phyloP scores from a whole-genome alignment of 2,329 filamentous ascomycete species.

The Neurospora crassa region DNA sequence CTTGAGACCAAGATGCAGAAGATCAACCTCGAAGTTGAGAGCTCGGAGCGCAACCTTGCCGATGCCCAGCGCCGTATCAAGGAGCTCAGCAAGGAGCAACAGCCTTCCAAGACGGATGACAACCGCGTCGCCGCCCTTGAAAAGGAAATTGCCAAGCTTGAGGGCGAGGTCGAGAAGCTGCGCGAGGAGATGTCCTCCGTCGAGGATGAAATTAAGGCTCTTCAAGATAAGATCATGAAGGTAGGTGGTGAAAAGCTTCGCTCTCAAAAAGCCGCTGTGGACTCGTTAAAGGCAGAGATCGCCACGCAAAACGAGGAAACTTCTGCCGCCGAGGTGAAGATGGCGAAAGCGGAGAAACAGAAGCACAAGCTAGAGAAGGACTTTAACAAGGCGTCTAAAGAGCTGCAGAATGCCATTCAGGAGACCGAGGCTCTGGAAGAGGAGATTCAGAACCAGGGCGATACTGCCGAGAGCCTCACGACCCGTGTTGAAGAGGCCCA shows the following conservation, averaged over 20 bases:
- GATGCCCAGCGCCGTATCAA: slow-evolving; percentile 79
- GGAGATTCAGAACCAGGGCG: slow-evolving; percentile 69
- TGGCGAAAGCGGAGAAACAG: slow-evolving; percentile 90
- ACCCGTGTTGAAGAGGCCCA: slow-evolving; percentile 73
- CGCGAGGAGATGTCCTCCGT: slow-evolving; percentile 79
- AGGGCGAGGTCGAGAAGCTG: slow-evolving; percentile 70
- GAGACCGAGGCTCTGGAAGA: slow-evolving; percentile 72
- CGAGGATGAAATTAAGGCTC: slow-evolving; percentile 82
- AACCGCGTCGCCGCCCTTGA: slow-evolving; percentile 61
- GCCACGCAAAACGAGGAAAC: slow-evolving; percentile 69
- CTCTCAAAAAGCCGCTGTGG: slow-evolving; percentile 82
- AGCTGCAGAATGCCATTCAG: slow-evolving; percentile 59
- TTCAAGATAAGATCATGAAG: slow-evolving; percentile 98
- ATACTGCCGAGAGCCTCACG: slow-evolving; percentile 63
- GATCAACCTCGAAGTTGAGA: slow-evolving; percentile 78
- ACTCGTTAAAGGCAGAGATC: slow-evolving; percentile 80
- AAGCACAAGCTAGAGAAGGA: slow-evolving; percentile 80
- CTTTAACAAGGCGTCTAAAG: slow-evolving; percentile 65
- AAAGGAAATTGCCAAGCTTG: slow-evolving; percentile 65
- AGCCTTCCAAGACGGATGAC: slow-evolving; percentile 73
- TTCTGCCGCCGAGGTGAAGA: slow-evolving; percentile 77
- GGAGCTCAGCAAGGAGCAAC: slow-evolving; percentile 73
- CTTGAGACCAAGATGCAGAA: slow-evolving; percentile 90
- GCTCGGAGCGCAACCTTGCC: slow-evolving; percentile 70
- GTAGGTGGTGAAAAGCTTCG: slow-evolving; percentile 90